Evolutionary conservation across 176 grass and related monocot species (phyloP).

Genomic region (Otatea glauca): DNA sequence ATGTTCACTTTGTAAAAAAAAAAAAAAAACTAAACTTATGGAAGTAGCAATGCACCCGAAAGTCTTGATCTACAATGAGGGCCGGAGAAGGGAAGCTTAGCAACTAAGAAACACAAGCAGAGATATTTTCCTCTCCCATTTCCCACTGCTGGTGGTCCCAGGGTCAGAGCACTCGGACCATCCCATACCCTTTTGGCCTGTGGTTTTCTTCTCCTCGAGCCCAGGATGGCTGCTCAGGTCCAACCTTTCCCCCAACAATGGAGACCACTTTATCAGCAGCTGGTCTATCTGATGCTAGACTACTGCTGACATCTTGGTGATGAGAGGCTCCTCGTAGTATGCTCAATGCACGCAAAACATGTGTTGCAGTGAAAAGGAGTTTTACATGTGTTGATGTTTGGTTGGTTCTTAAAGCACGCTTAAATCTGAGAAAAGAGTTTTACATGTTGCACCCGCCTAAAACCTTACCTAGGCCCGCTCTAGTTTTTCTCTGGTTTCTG

Average conservation of each 20-base stretch:
- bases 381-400: not conserved
- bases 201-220: not conserved
- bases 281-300: not conserved
- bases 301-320: not conserved
- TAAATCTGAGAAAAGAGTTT: too few relatives aligned
- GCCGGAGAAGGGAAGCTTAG: not conserved
- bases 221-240: not conserved
- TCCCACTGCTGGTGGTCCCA: not conserved
- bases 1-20: too few relatives aligned
- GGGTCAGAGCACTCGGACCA: not conserved
- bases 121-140: not conserved
- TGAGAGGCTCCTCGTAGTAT: not conserved
- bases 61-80: too few relatives aligned
- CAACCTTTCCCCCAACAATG: not conserved
- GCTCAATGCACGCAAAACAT: not conserved
- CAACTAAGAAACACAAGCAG: not conserved
- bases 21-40: too few relatives aligned
- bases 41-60: too few relatives aligned
- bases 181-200: too few relatives aligned
- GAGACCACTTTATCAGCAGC: not conserved
- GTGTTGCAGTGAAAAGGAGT: not conserved
- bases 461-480: too few relatives aligned
- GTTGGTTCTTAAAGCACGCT: not conserved
- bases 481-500: too few relatives aligned
- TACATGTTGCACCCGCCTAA: too few relatives aligned